Base-by-base conservation (phyloP, 106 monocot species). In the Hemerocallis citrina region DNA sequence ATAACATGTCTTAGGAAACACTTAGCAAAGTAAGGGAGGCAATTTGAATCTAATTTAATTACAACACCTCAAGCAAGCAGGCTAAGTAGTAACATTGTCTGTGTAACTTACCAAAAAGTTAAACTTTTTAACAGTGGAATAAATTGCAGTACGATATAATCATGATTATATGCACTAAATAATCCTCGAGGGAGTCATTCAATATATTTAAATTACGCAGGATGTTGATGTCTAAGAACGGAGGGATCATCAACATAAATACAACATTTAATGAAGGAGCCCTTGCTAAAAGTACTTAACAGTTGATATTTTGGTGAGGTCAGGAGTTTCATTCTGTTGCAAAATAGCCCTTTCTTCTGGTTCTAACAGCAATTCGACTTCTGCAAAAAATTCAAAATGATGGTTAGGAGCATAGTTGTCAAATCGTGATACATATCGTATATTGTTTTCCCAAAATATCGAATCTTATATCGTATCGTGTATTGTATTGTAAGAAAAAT, bases 281-380 rank as follows among this genome's bases (percentile, higher is more conserved):
- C 30, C 4, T 29, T 21, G 11, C 34, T 63, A 52, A 14, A 15
- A n/a, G 44, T 69, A 81, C 82, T 61, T 73, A 62, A 91, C 96
- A 55, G 91, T 79, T 41, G 96, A 88, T 60, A 85, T 77, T 82
- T 88, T 96, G 72, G 56, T 55, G 16, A 84, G 61, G 67, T 84
- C 63, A 33, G 87, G 79, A 34, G 31, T 23, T 52, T 81, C 62
- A 47, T 91, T 84, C 62, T 67, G 66, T 29, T 75, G 59, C 70
- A 91, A 77, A 50, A 87, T 88, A 36, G 71, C 75, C 66, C 51
- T 91, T 60, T 96, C 84, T 70, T 96, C 87, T 21, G 78, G 84
- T 35, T 60, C 63, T 29, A 96, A 54, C n/a, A 91, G 69, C 39
- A 57, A 30, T 59, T 84, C 73, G 54, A 84, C 72, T 70, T 87